Evolutionary conservation across 1,139 yeast species (phyloP).

Genomic region (Sugiyamaella xylanicola): DNA sequence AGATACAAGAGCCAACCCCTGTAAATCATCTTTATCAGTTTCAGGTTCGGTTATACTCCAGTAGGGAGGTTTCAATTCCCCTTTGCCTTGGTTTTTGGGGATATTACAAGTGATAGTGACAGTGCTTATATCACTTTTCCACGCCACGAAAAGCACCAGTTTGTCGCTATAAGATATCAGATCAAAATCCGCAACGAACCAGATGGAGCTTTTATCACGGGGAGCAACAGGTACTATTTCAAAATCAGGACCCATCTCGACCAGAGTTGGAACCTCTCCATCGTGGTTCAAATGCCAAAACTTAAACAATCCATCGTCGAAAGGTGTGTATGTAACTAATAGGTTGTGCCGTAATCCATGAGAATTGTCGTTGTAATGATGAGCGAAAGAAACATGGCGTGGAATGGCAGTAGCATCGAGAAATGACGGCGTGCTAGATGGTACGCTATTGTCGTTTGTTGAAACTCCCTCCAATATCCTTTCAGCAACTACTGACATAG

Average conservation of each 20-base stretch:
- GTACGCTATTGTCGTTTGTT: background rate
- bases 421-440: background rate
- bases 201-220: constrained; percentile 47
- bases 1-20: background rate
- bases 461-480: constrained; percentile 3
- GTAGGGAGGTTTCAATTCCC: background rate
- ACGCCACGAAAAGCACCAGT: constrained; percentile 47
- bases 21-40: constrained; percentile 17
- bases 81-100: constrained; percentile 16
- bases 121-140: constrained; percentile 67
- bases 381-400: constrained; percentile 9
- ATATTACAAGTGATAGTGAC: constrained; percentile 46
- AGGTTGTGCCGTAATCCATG: constrained; percentile 17
- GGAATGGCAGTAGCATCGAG: constrained; percentile 13
- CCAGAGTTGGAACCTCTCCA: constrained; percentile 30
- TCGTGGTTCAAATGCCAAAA: constrained; percentile 44
- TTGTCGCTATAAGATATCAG: constrained; percentile 35
- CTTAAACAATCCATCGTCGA: constrained; percentile 50
- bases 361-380: constrained; percentile 14
- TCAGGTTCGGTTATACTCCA: constrained; percentile 11
- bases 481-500: constrained; percentile 24
- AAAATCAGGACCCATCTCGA: constrained; percentile 39
- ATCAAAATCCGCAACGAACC: constrained; percentile 51
- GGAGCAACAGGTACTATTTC: constrained; percentile 34
- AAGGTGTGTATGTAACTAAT: constrained; percentile 45